Conservation (phyloP, 176 grass and related monocot genomes). For the Echinochloa phyllopogon region DNA sequence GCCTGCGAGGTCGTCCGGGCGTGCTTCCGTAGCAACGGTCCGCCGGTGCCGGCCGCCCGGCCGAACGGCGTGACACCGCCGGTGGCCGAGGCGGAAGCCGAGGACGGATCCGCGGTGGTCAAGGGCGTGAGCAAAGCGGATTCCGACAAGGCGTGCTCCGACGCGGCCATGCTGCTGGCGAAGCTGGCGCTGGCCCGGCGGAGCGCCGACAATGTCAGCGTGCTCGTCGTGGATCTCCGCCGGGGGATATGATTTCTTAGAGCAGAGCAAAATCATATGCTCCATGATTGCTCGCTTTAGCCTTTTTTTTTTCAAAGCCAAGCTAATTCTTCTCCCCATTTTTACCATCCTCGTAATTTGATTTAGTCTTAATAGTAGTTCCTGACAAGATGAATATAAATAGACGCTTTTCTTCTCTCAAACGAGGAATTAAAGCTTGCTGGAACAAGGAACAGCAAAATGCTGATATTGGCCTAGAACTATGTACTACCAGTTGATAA, state of each 20-base stretch:
- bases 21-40: constrained; percentile 68
- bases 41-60: background rate
- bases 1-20: constrained; percentile 77
- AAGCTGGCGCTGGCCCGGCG: constrained; percentile 90
- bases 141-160: constrained; percentile 74
- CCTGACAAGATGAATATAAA: constrained; percentile 21
- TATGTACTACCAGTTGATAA: background rate
- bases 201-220: constrained; percentile 85
- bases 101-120: constrained; percentile 19
- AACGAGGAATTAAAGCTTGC: background rate
- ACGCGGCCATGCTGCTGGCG: constrained; percentile 86
- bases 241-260: constrained; percentile 40
- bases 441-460: background rate
- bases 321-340: background rate
- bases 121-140: constrained; percentile 32
- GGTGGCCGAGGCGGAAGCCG: background rate
- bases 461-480: background rate
- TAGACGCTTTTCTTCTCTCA: background rate
- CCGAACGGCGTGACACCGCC: background rate
- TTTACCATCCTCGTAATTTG: background rate
- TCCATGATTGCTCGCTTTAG: constrained; percentile 23
- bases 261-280: constrained; percentile 13
- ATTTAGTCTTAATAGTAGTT: constrained; percentile 14
- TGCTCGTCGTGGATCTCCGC: constrained; percentile 88
- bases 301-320: background rate